phyloP scores from a whole-genome alignment of 176 grass and related monocot species.

The Urochloa ruziziensis region DNA sequence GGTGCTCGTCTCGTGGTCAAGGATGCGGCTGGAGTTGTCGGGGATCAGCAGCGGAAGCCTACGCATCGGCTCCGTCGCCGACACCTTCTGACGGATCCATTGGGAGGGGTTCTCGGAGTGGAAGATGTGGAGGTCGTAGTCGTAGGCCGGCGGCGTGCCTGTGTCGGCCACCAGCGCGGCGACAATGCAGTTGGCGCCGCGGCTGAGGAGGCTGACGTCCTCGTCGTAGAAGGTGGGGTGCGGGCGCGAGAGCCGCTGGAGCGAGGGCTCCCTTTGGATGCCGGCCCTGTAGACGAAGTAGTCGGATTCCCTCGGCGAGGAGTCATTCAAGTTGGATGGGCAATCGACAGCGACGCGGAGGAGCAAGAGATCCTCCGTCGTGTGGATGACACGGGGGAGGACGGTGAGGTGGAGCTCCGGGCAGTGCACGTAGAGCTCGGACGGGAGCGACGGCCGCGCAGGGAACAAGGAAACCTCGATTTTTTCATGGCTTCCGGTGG shows the following conservation, averaged over 20 bases:
- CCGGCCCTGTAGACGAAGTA: background rate
- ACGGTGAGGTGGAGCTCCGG: background rate
- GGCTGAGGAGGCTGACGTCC: background rate
- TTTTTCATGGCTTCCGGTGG: background rate
- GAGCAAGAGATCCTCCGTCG: background rate
- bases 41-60: background rate
- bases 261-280: too few species aligned
- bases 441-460: background rate
- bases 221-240: too few species aligned
- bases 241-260: too few species aligned
- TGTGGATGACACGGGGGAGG: background rate
- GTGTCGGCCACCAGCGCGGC: background rate
- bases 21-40: background rate
- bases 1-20: background rate
- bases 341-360: background rate
- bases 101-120: background rate
- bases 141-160: background rate
- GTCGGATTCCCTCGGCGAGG: background rate
- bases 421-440: background rate
- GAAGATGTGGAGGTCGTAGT: background rate
- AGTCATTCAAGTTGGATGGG: background rate
- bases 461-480: slow-evolving; percentile 9
- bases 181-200: background rate
- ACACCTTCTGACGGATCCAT: background rate
- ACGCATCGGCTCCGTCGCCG: background rate